Evolutionary conservation across 2,329 filamentous ascomycete genomes (phyloP).

Genomic region (Paracamarosporium sp.): DNA sequence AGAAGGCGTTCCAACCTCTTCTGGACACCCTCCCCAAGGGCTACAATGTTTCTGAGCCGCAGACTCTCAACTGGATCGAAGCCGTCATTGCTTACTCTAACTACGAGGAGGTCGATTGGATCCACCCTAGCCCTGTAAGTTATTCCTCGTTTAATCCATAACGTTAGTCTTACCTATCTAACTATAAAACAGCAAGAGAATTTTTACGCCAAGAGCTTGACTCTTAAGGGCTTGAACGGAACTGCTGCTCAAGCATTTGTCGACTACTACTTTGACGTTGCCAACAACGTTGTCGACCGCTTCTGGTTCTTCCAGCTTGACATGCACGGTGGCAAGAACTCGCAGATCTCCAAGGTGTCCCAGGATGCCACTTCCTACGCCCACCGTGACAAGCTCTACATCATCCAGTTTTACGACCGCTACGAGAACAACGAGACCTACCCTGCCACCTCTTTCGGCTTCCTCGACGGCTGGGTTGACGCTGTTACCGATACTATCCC

Average conservation of each 20-base stretch:
- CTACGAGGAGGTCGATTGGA: constrained; percentile 16
- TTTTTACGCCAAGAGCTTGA: constrained; percentile 18
- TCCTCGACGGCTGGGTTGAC: constrained; percentile 46
- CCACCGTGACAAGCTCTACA: constrained; percentile 18
- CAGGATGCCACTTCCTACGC: constrained; percentile 16
- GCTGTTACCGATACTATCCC: constrained; percentile 25
- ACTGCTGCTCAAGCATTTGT: constrained; percentile 12
- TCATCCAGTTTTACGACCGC: constrained; percentile 20
- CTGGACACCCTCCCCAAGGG: constrained; percentile 13
- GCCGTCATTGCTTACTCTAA: constrained; percentile 16
- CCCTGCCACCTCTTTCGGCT: constrained; percentile 39
- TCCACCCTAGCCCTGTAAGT: constrained; percentile 14
- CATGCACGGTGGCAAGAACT: constrained; percentile 18
- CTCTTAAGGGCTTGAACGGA: constrained; percentile 16
- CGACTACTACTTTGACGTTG: constrained; percentile 18
- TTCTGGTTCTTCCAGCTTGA: constrained; percentile 22
- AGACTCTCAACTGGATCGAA: constrained; percentile 17
- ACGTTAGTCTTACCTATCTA: background rate
- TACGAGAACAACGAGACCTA: constrained; percentile 27
- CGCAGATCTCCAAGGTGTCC: constrained; percentile 14
- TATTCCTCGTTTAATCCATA: too few relatives aligned
- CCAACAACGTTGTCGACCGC: constrained; percentile 14
- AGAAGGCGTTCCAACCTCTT: constrained; percentile 15
- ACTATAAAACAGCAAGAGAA: constrained; percentile 16
- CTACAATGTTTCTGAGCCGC: constrained; percentile 11